Evolutionary conservation across 1,284 basidiomycete genomes (phyloP).

Genomic region (Ceratorhiza oryzae-sativae): DNA sequence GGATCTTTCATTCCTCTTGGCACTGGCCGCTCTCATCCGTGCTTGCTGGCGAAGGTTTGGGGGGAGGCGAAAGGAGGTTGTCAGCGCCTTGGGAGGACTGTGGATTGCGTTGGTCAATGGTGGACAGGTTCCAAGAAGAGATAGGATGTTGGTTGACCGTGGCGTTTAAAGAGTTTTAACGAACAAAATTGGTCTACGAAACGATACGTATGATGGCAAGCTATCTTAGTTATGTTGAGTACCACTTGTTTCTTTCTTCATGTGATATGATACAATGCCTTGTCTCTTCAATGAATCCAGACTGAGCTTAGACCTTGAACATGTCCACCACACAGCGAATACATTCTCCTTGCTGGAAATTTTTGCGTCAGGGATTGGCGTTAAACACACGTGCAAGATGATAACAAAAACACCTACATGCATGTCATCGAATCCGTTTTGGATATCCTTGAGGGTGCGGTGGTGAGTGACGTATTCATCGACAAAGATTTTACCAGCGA

Average conservation of each 20-base stretch:
- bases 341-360: constrained; percentile 78
- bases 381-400: neutral
- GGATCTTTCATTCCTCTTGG: constrained; percentile 74
- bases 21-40: constrained; percentile 61
- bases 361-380: constrained; percentile 4
- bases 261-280: constrained; percentile 26
- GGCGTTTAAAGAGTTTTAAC: constrained; percentile 52
- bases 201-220: constrained; percentile 14
- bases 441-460: constrained; percentile 79
- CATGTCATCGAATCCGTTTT: constrained; percentile 93
- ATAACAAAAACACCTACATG: constrained; percentile 71
- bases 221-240: constrained; percentile 13
- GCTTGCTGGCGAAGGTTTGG: constrained; percentile 72
- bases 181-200: neutral
- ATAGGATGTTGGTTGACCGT: constrained; percentile 57
- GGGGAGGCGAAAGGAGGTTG: constrained; percentile 69
- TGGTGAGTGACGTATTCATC: constrained; percentile 91
- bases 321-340: constrained; percentile 91
- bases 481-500: constrained; percentile 76
- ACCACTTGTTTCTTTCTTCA: constrained; percentile 24
- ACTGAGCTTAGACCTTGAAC: constrained; percentile 49
- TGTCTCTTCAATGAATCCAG: constrained; percentile 11
- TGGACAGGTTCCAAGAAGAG: constrained; percentile 53
- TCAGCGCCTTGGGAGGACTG: constrained; percentile 64
- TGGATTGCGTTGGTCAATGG: constrained; percentile 74